Conservation (phyloP, 345 rosid species). For the Iberis pinnata region DNA sequence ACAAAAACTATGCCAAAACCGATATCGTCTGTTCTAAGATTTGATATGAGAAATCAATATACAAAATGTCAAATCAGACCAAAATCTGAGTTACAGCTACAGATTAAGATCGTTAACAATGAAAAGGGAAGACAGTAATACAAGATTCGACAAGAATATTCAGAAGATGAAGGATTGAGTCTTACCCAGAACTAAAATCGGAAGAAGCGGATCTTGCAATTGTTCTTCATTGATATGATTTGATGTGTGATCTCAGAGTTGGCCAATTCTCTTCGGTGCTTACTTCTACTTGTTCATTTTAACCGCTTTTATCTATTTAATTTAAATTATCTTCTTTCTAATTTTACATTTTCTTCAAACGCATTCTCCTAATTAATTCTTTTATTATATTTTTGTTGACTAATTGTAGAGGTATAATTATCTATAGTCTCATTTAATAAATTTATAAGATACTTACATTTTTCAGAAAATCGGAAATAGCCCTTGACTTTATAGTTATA, state of each 20-base stretch:
- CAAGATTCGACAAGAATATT: too few species aligned
- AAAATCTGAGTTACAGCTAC: background rate
- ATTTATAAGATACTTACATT: too few species aligned
- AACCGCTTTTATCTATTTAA: background rate
- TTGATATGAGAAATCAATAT: too few species aligned
- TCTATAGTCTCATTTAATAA: too few species aligned
- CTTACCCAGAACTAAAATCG: constrained; percentile 4
- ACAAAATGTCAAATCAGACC: background rate
- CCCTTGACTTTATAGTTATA: background rate
- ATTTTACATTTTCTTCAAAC: background rate
- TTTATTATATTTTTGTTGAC: background rate
- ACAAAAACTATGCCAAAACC: too few species aligned
- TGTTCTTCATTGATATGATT: constrained; percentile 2
- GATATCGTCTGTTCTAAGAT: background rate
- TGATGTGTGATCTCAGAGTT: too few species aligned
- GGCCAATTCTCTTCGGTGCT: background rate
- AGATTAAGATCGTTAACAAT: constrained; percentile 1
- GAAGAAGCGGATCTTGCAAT: constrained; percentile 13
- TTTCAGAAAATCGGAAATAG: too few species aligned
- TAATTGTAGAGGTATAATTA: too few species aligned
- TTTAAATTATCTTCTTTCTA: background rate
- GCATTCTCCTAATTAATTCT: background rate
- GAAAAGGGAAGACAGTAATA: background rate
- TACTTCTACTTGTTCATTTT: background rate
- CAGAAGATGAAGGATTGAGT: constrained; percentile 7